Percentiles rank a stretch among this genome's conserved stretches.
Evolutionary conservation across 805 yeast genomes (phyloP).

Genomic region (Lachancea lanzarotensis): DNA sequence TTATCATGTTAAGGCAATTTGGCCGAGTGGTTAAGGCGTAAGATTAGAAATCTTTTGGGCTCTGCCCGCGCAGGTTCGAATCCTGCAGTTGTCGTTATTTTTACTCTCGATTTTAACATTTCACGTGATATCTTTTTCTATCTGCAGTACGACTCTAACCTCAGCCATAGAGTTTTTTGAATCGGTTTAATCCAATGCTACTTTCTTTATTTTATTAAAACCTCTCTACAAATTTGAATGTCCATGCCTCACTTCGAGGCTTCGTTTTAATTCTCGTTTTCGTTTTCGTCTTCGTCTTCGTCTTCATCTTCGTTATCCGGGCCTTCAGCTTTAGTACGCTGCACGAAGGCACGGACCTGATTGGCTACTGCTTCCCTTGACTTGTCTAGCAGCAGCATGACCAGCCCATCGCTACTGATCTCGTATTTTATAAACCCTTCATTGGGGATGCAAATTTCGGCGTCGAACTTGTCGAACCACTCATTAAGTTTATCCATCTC

Average conservation of each 20-base stretch:
- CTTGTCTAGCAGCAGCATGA: conserved; percentile 29
- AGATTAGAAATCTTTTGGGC: conserved; percentile 54
- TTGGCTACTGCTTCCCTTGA: conserved; percentile 23
- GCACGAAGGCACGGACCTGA: conserved; percentile 26
- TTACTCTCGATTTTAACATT: too few species aligned
- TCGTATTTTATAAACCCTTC: conserved; percentile 35
- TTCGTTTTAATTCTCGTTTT: background rate
- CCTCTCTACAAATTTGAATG: background rate
- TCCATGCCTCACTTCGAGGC: background rate
- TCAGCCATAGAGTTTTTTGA: conserved; percentile 7
- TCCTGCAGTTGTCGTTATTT: conserved; percentile 61
- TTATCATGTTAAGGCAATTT: conserved; percentile 38
- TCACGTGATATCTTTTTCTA: too few species aligned
- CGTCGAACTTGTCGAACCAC: conserved; percentile 35
- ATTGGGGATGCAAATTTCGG: conserved; percentile 33
- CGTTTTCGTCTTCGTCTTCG: background rate
- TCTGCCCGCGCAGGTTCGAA: conserved; percentile 61
- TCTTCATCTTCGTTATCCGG: background rate
- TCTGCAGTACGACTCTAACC: too few species aligned
- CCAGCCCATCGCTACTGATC: conserved; percentile 34
- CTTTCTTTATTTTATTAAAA: too few species aligned
- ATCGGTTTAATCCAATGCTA: background rate
- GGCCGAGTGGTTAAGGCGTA: conserved; percentile 63
- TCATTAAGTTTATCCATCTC: conserved; percentile 28
- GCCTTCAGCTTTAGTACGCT: background rate